These are phyloP conservation scores for Blumeriella jaapii DNA, from an alignment of 2,329 filamentous ascomycete genomes.

Conservation along the genomic window DNA sequence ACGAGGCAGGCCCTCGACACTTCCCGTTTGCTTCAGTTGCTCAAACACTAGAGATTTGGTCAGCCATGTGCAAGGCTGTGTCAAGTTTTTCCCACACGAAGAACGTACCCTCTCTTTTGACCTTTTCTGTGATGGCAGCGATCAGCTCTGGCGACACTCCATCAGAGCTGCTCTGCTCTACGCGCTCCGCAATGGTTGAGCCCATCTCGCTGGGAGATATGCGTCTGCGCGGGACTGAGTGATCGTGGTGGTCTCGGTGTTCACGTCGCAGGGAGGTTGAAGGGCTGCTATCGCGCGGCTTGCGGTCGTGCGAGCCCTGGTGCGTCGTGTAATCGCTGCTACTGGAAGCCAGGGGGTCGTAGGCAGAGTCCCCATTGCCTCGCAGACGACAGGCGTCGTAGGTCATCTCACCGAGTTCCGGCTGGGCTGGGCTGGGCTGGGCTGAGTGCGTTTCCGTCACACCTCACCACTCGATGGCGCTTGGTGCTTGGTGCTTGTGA, in stretches of 20 bases:
- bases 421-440: too few relatives aligned
- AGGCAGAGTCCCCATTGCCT: constrained; percentile 15
- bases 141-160: constrained; percentile 48
- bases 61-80: constrained; percentile 14
- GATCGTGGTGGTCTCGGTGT: constrained; percentile 12
- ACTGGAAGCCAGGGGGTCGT: constrained; percentile 10
- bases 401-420: too few relatives aligned
- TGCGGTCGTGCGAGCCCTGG: constrained; percentile 11
- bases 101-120: constrained; percentile 41
- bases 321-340: constrained; percentile 12
- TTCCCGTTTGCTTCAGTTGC: constrained; percentile 28
- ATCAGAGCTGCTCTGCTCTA: constrained; percentile 19
- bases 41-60: constrained; percentile 20
- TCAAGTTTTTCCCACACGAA: constrained; percentile 25
- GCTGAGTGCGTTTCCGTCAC: too few relatives aligned
- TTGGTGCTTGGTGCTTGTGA: too few relatives aligned
- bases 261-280: constrained; percentile 8
- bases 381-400: constrained; percentile 19
- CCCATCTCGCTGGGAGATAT: constrained; percentile 16
- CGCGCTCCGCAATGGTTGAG: constrained; percentile 11
- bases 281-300: constrained; percentile 18
- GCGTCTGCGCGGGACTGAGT: constrained; percentile 14
- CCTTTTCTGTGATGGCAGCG: constrained; percentile 45
- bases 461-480: too few relatives aligned
- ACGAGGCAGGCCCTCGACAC: constrained; percentile 21